Percentiles rank a stretch among this genome's conserved stretches.
Evolutionary conservation across 805 yeast species (phyloP).

Genomic region (Suhomyces faveliae): DNA sequence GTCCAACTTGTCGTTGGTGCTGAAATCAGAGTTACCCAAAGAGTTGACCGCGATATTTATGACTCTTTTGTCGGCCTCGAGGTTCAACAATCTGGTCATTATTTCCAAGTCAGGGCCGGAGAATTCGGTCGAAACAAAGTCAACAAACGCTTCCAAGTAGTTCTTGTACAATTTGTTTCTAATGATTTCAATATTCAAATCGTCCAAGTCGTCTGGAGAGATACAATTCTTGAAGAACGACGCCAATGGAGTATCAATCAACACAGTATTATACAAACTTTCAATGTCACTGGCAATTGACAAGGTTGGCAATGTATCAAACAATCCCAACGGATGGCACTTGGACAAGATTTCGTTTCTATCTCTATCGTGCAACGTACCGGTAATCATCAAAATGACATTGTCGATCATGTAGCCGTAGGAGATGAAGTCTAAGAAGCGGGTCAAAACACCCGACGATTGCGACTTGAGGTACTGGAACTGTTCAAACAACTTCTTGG

Average conservation of each 20-base stretch:
- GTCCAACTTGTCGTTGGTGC: conserved; percentile 65
- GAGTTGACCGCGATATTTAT: conserved; percentile 91
- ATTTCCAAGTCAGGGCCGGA: conserved; percentile 77
- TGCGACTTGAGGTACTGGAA: conserved; percentile 84
- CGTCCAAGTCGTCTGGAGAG: conserved; percentile 86
- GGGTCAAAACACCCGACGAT: conserved; percentile 73
- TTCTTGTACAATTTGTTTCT: conserved; percentile 91
- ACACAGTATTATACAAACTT: conserved; percentile 85
- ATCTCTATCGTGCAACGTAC: conserved; percentile 94
- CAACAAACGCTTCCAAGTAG: conserved; percentile 81
- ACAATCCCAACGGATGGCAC: conserved; percentile 98
- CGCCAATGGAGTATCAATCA: conserved; percentile 96
- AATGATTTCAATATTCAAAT: conserved; percentile 90
- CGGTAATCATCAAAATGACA: conserved; percentile 92
- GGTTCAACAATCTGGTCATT: conserved; percentile 73
- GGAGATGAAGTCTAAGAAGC: conserved; percentile 87
- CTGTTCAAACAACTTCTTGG: conserved; percentile 72
- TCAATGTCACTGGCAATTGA: conserved; percentile 94
- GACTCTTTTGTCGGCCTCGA: conserved; percentile 94
- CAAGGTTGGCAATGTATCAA: conserved; percentile 93
- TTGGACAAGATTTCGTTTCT: conserved; percentile 81
- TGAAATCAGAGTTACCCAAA: conserved; percentile 70
- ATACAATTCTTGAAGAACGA: conserved; percentile 92
- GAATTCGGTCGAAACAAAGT: conserved; percentile 60
- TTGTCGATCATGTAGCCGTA: conserved; percentile 99